Evolutionary conservation across 495 filamentous ascomycete genomes (phyloP).

Genomic region (Talaromyces trachyspermus): DNA sequence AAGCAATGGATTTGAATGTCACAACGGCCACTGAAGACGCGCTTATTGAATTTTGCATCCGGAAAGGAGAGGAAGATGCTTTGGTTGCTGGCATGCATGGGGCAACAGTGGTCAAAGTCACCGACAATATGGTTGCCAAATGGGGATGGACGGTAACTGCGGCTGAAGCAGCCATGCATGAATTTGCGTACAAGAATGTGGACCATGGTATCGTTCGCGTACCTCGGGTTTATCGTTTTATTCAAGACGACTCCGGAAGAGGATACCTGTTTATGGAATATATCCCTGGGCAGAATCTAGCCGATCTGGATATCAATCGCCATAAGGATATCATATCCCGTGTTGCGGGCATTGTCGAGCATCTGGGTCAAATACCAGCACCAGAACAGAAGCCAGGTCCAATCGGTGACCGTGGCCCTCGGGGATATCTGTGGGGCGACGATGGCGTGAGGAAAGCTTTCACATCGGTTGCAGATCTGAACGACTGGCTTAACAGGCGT

Average conservation of each 20-base stretch:
- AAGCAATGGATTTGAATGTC: neutral
- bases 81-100: neutral
- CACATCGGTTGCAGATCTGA: slow-evolving; percentile 3
- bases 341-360: slow-evolving; percentile 2
- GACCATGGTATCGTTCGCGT: slow-evolving; percentile 7
- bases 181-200: slow-evolving; percentile 6
- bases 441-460: neutral
- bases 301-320: neutral
- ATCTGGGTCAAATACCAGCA: neutral
- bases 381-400: slow-evolving; percentile 4
- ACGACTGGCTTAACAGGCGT: slow-evolving; percentile 3
- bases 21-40: neutral
- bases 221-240: slow-evolving; percentile 2
- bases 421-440: slow-evolving; percentile 7
- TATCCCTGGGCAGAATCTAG: slow-evolving; percentile 5
- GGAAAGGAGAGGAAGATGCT: slow-evolving; percentile 1
- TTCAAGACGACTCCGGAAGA: slow-evolving; percentile 1
- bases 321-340: neutral
- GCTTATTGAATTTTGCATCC: neutral
- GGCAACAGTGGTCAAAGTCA: slow-evolving; percentile 10
- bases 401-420: neutral
- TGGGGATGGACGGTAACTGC: slow-evolving; percentile 9
- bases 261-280: slow-evolving; percentile 10
- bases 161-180: slow-evolving; percentile 10
- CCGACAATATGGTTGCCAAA: slow-evolving; percentile 6